Percentiles rank a stretch among this genome's conserved stretches.
Conservation (phyloP, 139 green algal species). For the Chlorella sp. region DNA sequence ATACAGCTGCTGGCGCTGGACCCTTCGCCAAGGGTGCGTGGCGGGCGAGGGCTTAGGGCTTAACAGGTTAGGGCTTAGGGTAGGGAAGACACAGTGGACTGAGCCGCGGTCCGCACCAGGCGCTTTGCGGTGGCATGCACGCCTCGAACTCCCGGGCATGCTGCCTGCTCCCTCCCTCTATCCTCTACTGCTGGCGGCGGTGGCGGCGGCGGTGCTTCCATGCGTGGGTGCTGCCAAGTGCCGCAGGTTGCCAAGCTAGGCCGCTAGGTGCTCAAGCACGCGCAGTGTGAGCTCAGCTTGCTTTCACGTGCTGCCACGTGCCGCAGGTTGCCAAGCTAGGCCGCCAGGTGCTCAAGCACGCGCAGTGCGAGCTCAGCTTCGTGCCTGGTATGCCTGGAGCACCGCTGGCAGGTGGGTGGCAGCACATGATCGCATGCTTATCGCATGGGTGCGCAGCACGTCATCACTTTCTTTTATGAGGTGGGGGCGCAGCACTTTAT, state of each 20-base stretch:
- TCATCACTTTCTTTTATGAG: too few relatives aligned
- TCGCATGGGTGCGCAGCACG: too few relatives aligned
- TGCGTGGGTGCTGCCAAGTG: too few relatives aligned
- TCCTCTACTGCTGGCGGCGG: background rate
- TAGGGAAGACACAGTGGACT: background rate
- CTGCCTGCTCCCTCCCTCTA: too few relatives aligned
- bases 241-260: constrained; percentile 50
- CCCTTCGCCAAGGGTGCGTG: constrained; percentile 41
- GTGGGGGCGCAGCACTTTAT: too few relatives aligned
- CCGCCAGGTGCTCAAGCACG: constrained; percentile 45
- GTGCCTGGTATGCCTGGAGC: too few relatives aligned
- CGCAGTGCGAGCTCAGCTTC: constrained; percentile 27
- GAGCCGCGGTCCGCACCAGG: too few relatives aligned
- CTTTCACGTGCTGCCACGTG: too few relatives aligned
- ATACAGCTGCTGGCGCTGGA: constrained; percentile 68
- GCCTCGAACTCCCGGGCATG: too few relatives aligned
- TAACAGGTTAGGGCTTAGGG: background rate
- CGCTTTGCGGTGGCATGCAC: too few relatives aligned
- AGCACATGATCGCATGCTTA: too few relatives aligned
- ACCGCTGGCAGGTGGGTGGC: too few relatives aligned
- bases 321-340: constrained; percentile 50
- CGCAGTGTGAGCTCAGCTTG: constrained; percentile 27
- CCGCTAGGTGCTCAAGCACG: constrained; percentile 45
- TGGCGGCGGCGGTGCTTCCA: background rate
- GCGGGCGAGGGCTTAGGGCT: background rate